Percentiles rank a stretch among this genome's conserved stretches.
phyloP scores from a whole-genome alignment of 1,284 basidiomycete species.

The Farysia itapuensis region DNA sequence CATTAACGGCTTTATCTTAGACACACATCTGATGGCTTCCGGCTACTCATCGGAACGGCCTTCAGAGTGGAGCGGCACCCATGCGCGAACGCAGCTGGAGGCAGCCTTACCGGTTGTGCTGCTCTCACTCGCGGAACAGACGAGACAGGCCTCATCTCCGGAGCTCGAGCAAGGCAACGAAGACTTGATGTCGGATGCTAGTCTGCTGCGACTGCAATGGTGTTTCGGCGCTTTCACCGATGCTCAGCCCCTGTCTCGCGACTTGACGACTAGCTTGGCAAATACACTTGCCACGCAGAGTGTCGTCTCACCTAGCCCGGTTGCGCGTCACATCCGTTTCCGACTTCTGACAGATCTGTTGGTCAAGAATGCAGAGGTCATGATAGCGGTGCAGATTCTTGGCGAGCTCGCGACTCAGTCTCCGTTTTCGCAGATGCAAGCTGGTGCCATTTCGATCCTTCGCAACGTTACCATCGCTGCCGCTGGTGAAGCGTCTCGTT shows the following conservation, averaged over 20 bases:
- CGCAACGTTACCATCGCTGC: constrained; percentile 1
- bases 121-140: constrained; percentile 21
- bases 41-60: constrained; percentile 21
- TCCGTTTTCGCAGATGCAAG: constrained; percentile 41
- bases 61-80: constrained; percentile 21
- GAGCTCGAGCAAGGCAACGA: constrained; percentile 23
- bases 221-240: constrained; percentile 10
- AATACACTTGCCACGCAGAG: constrained; percentile 44
- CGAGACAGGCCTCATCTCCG: constrained; percentile 19
- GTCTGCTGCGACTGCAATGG: constrained; percentile 36
- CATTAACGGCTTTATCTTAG: constrained; percentile 21
- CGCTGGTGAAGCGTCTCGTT: not conserved
- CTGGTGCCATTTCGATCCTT: constrained; percentile 23
- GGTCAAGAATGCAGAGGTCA: constrained; percentile 3
- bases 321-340: constrained; percentile 26
- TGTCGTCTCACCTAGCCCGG: constrained; percentile 33
- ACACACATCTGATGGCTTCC: constrained; percentile 24
- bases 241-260: constrained; percentile 4
- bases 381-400: constrained; percentile 6
- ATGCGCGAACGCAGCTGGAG: constrained; percentile 20
- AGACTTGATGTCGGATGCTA: constrained; percentile 23
- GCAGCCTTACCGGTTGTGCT: constrained; percentile 24
- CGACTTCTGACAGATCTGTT: constrained; percentile 27
- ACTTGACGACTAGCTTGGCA: constrained; percentile 17
- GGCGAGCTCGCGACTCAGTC: constrained; percentile 28